Conservation (phyloP, 805 yeast genomes). For the Metschnikowia colocasiae region DNA sequence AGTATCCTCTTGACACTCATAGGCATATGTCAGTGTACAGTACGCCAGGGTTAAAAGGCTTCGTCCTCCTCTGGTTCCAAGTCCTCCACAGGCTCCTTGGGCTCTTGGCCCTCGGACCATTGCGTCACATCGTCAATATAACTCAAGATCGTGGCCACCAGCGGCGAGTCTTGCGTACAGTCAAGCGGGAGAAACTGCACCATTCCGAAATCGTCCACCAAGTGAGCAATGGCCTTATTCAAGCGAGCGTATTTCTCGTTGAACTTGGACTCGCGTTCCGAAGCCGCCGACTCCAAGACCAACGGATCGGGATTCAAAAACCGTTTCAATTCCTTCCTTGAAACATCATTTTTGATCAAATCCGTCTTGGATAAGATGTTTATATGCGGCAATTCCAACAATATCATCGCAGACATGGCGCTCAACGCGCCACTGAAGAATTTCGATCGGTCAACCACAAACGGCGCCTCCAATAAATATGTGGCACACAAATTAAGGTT, state of each 20-base stretch:
- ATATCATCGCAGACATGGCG: slow-evolving; percentile 98
- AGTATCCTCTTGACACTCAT: too few species aligned
- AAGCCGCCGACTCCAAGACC: slow-evolving; percentile 40
- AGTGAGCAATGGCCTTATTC: slow-evolving; percentile 77
- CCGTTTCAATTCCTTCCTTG: slow-evolving; percentile 72
- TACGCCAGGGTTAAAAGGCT: too few species aligned
- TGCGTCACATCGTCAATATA: slow-evolving; percentile 96
- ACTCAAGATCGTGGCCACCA: slow-evolving; percentile 78
- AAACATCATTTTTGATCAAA: slow-evolving; percentile 72
- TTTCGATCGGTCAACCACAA: slow-evolving; percentile 84
- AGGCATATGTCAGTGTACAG: too few species aligned
- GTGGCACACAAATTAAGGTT: slow-evolving; percentile 91
- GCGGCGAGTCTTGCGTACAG: slow-evolving; percentile 60
- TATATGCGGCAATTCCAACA: slow-evolving; percentile 91
- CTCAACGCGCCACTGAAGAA: slow-evolving; percentile 92
- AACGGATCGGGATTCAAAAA: slow-evolving; percentile 91
- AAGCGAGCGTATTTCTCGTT: slow-evolving; percentile 64
- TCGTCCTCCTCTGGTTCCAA: slow-evolving; percentile 14
- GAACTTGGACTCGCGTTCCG: slow-evolving; percentile 10
- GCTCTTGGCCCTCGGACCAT: slow-evolving; percentile 96
- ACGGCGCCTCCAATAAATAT: slow-evolving; percentile 89
- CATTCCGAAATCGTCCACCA: slow-evolving; percentile 98
- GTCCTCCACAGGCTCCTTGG: slow-evolving; percentile 80
- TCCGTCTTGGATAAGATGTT: slow-evolving; percentile 87
- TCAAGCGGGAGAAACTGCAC: slow-evolving; percentile 93